phyloP scores from a whole-genome alignment of 2,329 filamentous ascomycete species.

The Alternaria consortialis region DNA sequence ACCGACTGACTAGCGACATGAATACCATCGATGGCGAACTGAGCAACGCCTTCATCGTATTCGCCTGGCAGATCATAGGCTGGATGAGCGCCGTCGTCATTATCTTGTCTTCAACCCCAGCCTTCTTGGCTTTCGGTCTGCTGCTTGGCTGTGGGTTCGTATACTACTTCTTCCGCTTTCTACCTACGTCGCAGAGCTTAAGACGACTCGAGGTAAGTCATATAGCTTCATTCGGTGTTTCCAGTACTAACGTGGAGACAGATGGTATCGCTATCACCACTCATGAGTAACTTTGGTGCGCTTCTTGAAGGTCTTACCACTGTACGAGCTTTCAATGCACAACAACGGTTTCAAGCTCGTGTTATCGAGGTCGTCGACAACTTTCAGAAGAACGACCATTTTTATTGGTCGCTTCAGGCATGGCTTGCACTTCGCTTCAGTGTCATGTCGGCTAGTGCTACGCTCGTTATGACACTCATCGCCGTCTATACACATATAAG shows the following conservation, averaged over 20 bases:
- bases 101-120: constrained; percentile 79
- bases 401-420: constrained; percentile 86
- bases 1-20: constrained; percentile 89
- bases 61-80: constrained; percentile 74
- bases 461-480: constrained; percentile 75
- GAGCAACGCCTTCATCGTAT: constrained; percentile 74
- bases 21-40: constrained; percentile 90
- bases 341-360: constrained; percentile 79
- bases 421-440: constrained; percentile 88
- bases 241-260: constrained; percentile 22
- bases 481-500: constrained; percentile 79
- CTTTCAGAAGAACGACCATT: constrained; percentile 95
- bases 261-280: constrained; percentile 86
- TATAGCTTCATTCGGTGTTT: background rate
- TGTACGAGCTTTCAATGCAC: constrained; percentile 82
- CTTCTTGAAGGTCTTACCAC: constrained; percentile 86
- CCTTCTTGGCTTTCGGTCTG: constrained; percentile 77
- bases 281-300: constrained; percentile 93
- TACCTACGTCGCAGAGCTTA: constrained; percentile 84
- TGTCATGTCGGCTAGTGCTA: constrained; percentile 74
- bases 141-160: constrained; percentile 74
- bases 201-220: constrained; percentile 72
- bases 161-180: constrained; percentile 76
- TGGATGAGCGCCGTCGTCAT: constrained; percentile 78
- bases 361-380: constrained; percentile 84